These are phyloP conservation scores for Arabidopsis suecica DNA, from an alignment of 345 rosid species.

Conservation along the genomic window DNA sequence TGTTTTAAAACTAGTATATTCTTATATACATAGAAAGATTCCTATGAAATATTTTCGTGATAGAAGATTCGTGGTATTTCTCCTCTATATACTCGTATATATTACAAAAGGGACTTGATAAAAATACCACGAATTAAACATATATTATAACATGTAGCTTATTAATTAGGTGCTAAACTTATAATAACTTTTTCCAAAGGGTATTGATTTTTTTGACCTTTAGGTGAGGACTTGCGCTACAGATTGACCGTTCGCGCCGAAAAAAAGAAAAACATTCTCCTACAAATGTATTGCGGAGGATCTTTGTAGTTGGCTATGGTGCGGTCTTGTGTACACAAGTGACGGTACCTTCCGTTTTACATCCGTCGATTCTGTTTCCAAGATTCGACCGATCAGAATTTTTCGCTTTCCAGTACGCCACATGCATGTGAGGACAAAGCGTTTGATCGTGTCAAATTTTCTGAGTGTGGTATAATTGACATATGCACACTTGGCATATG, in stretches of 20 bases:
- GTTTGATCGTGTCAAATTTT: conserved; percentile 27
- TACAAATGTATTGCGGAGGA: conserved; percentile 8
- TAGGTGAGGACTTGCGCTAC: conserved; percentile 16
- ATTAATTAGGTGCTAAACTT: not conserved
- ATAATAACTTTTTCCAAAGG: not conserved
- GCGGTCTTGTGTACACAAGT: conserved; percentile 16
- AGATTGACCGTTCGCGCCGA: not conserved
- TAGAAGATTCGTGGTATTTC: conserved; percentile 18
- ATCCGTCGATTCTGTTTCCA: conserved; percentile 20
- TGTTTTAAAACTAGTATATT: conserved; percentile 17
- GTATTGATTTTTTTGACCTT: not conserved
- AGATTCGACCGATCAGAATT: not conserved
- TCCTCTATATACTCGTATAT: not conserved
- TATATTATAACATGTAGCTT: not conserved
- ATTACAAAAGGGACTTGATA: not conserved
- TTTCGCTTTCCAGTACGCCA: not conserved
- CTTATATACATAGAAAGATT: conserved; percentile 9
- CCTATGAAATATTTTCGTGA: not conserved
- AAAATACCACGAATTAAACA: conserved; percentile 3
- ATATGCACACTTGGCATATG: conserved; percentile 24
- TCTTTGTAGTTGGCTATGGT: conserved; percentile 21
- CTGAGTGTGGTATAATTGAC: conserved; percentile 24
- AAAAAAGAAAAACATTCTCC: not conserved
- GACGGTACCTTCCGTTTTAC: not conserved
- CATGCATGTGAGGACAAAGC: conserved; percentile 18